A percentile compares a stretch with the other conserved stretches of the same genome.
Evolutionary conservation across 2,329 filamentous ascomycete species (phyloP).

Genomic region (Eutypa lata): DNA sequence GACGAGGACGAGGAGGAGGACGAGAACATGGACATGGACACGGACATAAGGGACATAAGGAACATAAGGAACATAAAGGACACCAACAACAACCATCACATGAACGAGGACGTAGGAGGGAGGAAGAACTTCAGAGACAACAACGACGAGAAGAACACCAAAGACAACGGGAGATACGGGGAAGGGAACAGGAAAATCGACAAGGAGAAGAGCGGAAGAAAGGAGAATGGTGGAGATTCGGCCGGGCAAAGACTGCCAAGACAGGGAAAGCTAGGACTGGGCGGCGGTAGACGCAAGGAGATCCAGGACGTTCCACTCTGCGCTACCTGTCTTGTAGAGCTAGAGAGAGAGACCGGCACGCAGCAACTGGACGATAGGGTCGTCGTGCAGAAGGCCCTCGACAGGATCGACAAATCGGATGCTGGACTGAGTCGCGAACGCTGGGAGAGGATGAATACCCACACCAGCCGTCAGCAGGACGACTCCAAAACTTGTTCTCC

Average conservation of each 20-base stretch:
- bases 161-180: no score
- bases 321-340: constrained; percentile 40
- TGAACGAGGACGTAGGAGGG: no score
- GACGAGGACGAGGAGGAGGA: constrained; percentile 9
- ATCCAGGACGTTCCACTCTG: constrained; percentile 48
- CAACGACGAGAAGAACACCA: no score
- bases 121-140: no score
- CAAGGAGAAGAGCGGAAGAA: not conserved
- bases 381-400: constrained; percentile 40
- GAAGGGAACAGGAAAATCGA: no score
- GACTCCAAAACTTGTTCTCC: not conserved
- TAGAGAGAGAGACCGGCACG: constrained; percentile 24
- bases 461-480: not conserved
- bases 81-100: no score
- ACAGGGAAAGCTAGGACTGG: not conserved
- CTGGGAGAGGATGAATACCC: constrained; percentile 34
- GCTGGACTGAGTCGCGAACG: constrained; percentile 44
- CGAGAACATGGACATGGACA: not conserved
- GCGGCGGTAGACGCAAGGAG: constrained; percentile 32
- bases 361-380: constrained; percentile 28
- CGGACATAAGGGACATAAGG: not conserved
- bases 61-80: not conserved
- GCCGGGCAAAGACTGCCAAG: constrained; percentile 5
- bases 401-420: constrained; percentile 41
- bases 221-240: not conserved